Evolutionary conservation across 2,329 filamentous ascomycete genomes (phyloP).

Genomic region (Purpureocillium lavendulum): DNA sequence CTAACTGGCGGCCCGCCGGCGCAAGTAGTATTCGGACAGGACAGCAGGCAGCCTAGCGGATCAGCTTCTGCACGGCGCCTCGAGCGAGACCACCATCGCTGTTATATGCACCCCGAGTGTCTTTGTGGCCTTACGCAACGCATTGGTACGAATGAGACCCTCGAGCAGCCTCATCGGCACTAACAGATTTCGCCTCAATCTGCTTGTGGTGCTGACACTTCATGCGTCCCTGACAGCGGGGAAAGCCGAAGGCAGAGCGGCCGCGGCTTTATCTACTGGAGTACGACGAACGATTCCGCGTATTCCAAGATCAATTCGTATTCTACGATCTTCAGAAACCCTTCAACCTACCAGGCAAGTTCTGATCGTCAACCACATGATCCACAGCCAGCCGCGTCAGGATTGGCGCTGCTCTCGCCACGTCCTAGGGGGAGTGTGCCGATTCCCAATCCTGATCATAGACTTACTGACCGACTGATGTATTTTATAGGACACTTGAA

Average conservation of each 20-base stretch:
- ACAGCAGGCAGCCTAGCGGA: constrained; percentile 57
- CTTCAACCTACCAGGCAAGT: constrained; percentile 51
- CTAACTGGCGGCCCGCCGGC: too few relatives aligned
- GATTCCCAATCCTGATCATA: constrained; percentile 11
- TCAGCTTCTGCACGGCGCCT: constrained; percentile 56
- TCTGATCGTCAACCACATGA: too few relatives aligned
- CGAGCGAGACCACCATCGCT: constrained; percentile 50
- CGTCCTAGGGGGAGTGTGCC: too few relatives aligned
- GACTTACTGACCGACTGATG: not conserved
- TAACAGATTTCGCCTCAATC: too few relatives aligned
- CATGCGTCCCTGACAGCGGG: constrained; percentile 5
- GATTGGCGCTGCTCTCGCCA: too few relatives aligned
- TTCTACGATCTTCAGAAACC: constrained; percentile 68
- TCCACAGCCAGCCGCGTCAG: too few relatives aligned
- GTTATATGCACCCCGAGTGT: constrained; percentile 69
- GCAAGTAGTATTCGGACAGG: constrained; percentile 58
- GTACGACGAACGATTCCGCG: constrained; percentile 62
- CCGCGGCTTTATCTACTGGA: constrained; percentile 63
- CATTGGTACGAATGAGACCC: too few relatives aligned
- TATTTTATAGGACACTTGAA: constrained; percentile 43
- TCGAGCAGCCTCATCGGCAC: too few relatives aligned
- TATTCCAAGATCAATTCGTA: constrained; percentile 68
- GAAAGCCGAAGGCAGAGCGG: constrained; percentile 13
- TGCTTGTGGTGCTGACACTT: not conserved
- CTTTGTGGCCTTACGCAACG: constrained; percentile 68